Evolutionary conservation across 352 stramenopile species (phyloP), one percentile per base, ranked within the genome.

Genomic region (Blastocystis sp.): DNA sequence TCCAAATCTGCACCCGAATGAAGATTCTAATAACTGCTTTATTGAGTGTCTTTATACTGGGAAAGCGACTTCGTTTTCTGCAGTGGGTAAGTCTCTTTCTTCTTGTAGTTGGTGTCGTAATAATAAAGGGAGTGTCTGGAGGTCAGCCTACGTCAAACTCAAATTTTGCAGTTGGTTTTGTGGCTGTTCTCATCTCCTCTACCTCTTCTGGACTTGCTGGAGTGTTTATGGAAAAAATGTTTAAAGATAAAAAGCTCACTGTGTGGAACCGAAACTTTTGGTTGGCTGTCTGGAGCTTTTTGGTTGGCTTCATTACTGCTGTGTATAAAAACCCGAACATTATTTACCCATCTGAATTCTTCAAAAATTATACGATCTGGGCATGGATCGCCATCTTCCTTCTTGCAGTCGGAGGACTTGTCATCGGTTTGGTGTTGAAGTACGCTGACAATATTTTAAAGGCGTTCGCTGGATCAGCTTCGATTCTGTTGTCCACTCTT

Each of bases 381-480:
- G 92, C 94, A 37, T 92, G 91, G 90, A 90, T 91, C 0, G 93
- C 94, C 13, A 91, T 96, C 39, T 90, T 90, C 0, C 90, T 95
- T 0, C 93, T 95, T 88, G 93, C 94, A 4, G 91, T 93, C 6
- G 94, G 94, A 37, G 95, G 95, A 11, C 90, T 98, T 9, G 93
- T 97, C 61, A 94, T 98, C 23, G 94, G 93, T 13, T 91, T 96
- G 8, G 94, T 98, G 2, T 92, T 97, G 8, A 97, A 97, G 90
- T 97, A 98, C 90, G 94, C 95, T 3, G 94, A 97, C 90, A 97
- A 97, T 90, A 96, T 98, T 8, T 90, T 97, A 76, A 98, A 98
- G 89, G 93, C 93, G 18, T 97, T 97, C 91, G 95, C 94, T 11
- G 94, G 93, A 2, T 94, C 93, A 8, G 93, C 97, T 64, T 95